Evolutionary conservation across 73 alveolate genomes (phyloP).

Genomic region (Paramecium octaurelia): DNA sequence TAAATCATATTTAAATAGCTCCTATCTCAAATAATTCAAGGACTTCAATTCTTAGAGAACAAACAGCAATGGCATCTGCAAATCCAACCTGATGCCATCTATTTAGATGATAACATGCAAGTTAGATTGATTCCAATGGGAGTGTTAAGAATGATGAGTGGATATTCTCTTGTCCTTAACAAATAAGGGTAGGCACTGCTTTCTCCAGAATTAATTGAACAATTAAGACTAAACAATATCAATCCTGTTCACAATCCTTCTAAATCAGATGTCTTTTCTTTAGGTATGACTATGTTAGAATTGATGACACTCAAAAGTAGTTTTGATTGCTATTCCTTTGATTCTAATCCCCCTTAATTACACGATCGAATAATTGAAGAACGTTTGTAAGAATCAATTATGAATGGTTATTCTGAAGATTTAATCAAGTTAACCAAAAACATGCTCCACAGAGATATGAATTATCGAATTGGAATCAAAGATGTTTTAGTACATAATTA

Average conservation of each 20-base stretch:
- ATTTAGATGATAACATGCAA: background rate
- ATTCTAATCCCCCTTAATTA: background rate
- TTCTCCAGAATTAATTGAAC: slow-evolving; percentile 1
- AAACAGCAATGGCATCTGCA: background rate
- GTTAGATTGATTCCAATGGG: background rate
- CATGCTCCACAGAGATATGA: background rate
- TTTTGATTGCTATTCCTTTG: background rate
- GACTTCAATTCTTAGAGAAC: background rate
- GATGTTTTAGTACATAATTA: background rate
- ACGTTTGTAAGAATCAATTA: background rate
- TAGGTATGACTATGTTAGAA: slow-evolving; percentile 36
- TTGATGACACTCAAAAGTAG: background rate
- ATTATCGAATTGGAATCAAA: background rate
- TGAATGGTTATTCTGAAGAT: slow-evolving; percentile 15
- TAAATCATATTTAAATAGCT: background rate
- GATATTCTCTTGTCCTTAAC: background rate
- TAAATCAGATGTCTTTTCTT: slow-evolving; percentile 9
- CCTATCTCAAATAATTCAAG: background rate
- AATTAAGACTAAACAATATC: background rate
- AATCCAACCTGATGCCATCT: background rate
- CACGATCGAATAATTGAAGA: background rate
- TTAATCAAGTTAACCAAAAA: background rate
- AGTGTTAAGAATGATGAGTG: background rate
- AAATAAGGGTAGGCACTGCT: background rate
- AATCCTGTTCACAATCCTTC: background rate